These are phyloP conservation scores for Aurantiochytrium sp. DNA, from an alignment of 108 stramenopile genomes.

Conservation along the genomic window DNA sequence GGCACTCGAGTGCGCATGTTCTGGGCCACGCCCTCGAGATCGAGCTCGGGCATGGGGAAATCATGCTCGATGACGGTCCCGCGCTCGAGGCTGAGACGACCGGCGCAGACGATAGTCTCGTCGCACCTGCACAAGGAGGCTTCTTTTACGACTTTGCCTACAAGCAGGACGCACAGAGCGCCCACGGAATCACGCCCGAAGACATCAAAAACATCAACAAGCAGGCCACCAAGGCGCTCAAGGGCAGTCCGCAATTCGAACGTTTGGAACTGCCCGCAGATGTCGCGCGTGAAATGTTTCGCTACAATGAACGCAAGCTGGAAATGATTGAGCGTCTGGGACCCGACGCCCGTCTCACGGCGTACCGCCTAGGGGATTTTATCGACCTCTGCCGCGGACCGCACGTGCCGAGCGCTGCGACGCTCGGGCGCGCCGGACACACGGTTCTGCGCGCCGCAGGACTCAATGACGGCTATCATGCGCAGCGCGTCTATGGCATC, in stretches of 20 bases:
- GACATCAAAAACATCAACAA: background rate
- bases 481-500: constrained; percentile 86
- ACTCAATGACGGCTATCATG: constrained; percentile 45
- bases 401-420: constrained; percentile 82
- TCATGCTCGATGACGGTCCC: background rate
- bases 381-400: constrained; percentile 97
- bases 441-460: constrained; percentile 76
- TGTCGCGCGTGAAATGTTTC: background rate
- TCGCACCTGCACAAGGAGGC: background rate
- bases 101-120: background rate
- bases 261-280: background rate
- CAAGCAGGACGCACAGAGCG: background rate
- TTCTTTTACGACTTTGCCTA: background rate
- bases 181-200: background rate
- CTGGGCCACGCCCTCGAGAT: background rate
- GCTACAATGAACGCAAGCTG: background rate
- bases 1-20: constrained; percentile 11
- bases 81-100: background rate
- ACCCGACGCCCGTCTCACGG: background rate
- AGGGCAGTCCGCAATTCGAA: background rate
- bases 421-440: constrained; percentile 82
- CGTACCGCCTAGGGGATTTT: constrained; percentile 83
- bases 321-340: background rate
- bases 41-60: background rate
- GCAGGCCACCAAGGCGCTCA: background rate